phyloP scores from a whole-genome alignment of 1,284 basidiomycete species.

The Trametes hirsuta region DNA sequence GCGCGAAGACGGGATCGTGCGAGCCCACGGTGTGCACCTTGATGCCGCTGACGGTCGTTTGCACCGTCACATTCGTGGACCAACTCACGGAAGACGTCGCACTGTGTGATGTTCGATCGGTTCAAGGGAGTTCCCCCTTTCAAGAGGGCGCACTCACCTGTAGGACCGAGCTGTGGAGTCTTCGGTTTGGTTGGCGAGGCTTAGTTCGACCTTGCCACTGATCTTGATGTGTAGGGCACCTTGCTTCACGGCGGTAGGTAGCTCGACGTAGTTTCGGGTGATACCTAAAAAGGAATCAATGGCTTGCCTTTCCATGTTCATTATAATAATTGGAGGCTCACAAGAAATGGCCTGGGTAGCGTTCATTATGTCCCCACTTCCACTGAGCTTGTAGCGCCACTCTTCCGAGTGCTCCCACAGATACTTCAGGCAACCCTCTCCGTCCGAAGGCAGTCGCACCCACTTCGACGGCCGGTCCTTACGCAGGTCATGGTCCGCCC shows the following conservation, averaged over 20 bases:
- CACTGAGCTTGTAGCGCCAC: slow-evolving; percentile 35
- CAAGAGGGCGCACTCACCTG: slow-evolving; percentile 21
- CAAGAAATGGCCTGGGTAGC: slow-evolving; percentile 32
- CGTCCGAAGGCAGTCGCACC: slow-evolving; percentile 24
- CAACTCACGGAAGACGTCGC: slow-evolving; percentile 28
- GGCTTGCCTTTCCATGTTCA: no score
- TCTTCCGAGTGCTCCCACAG: slow-evolving; percentile 35
- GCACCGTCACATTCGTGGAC: slow-evolving; percentile 25
- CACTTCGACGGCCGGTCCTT: slow-evolving; percentile 31
- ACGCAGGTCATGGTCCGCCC: slow-evolving; percentile 32
- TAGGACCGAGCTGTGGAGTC: slow-evolving; percentile 11
- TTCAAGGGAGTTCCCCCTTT: no score
- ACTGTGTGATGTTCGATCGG: slow-evolving; percentile 14
- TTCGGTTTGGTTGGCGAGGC: slow-evolving; percentile 27
- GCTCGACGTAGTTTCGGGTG: slow-evolving; percentile 35
- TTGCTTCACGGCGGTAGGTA: slow-evolving; percentile 32
- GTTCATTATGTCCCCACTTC: slow-evolving; percentile 28
- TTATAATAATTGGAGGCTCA: slow-evolving; percentile 15
- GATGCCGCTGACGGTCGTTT: slow-evolving; percentile 23
- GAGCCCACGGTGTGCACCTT: slow-evolving; percentile 24
- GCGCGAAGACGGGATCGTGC: slow-evolving; percentile 18
- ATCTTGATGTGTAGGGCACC: slow-evolving; percentile 34
- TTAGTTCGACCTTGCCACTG: slow-evolving; percentile 32
- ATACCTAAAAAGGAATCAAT: slow-evolving; percentile 24
- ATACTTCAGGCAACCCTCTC: slow-evolving; percentile 28